Base-by-base conservation (phyloP, 495 filamentous ascomycete species). In the Letharia lupina region DNA sequence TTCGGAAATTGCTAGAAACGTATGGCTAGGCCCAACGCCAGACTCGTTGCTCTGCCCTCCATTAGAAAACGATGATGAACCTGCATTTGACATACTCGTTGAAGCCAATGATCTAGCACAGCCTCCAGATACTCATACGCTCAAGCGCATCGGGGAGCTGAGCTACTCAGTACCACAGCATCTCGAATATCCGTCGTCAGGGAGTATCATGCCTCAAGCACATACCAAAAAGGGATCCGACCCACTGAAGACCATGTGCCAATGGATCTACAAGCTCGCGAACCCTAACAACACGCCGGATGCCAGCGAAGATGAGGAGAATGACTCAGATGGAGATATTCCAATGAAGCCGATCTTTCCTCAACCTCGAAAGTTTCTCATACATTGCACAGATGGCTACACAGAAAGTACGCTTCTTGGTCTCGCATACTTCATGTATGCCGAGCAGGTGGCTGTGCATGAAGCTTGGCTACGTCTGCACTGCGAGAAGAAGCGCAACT, bases 311-410 rank as follows among this genome's bases (percentile, higher is more conserved):
- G 76, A 78, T 44, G 71, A 76, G 23, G 72, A 71, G 12, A 67
- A 72, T 4, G 87, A 91, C 70, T 71, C 68, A 18, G 84, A 88
- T 67, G 87, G 84, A 9, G 87, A 90, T 70, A 78, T 79, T 47
- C 69, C 72, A 42, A 86, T 79, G 79, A 75, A 60, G 63, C 76
- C 73, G 63, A 67, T 69, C 63, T 69, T 64, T 59, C 63, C 67
- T n/a, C 77, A 73, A 54, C 70, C 75, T 20, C 81, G 85, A 58
- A 89, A 84, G 73, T 84, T 97, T 40, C 81, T 97, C 42, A 90
- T 98, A 44, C 91, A 97, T 74, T 97, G 94, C 74, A 86, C 87
- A 2, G 94, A 98, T 77, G 94, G 94, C 35, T 98, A 98, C 74
- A 98, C 94, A 11, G 94, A 98, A 73, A 93, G 88, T 12, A 90